Percentiles rank a stretch among this genome's conserved stretches.
Conservation (phyloP, 1,284 basidiomycete species). For the Ustilago xerochloae region DNA sequence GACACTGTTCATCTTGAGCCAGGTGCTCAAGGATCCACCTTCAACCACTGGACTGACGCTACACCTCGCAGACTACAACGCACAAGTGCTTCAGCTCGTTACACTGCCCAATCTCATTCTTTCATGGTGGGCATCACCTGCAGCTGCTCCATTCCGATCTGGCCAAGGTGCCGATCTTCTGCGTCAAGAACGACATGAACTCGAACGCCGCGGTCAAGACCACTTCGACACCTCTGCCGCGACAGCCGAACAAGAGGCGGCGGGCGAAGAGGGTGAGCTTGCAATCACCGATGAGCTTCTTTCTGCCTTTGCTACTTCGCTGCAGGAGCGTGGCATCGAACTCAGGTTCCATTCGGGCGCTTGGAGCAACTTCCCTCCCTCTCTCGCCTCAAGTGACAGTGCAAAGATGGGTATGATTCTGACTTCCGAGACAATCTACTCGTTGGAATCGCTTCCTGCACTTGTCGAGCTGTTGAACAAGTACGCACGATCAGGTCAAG, state of each 20-base stretch:
- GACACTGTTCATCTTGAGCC: slow-evolving; percentile 77
- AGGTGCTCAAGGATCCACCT: slow-evolving; percentile 71
- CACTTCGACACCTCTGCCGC: slow-evolving; percentile 32
- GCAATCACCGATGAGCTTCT: slow-evolving; percentile 72
- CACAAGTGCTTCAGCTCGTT: slow-evolving; percentile 80
- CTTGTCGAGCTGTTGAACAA: slow-evolving; percentile 73
- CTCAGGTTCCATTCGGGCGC: slow-evolving; percentile 84
- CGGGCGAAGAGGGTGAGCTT: slow-evolving; percentile 22
- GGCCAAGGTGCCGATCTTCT: slow-evolving; percentile 6
- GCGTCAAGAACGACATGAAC: slow-evolving; percentile 21
- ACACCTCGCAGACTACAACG: slow-evolving; percentile 94
- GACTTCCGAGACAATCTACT: slow-evolving; percentile 93
- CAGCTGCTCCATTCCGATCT: slow-evolving; percentile 20
- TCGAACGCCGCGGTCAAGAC: slow-evolving; percentile 38
- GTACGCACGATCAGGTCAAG: slow-evolving; percentile 11
- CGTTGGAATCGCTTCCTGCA: slow-evolving; percentile 76
- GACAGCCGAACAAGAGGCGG: background rate
- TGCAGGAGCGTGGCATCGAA: slow-evolving; percentile 73
- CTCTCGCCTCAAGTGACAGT: background rate
- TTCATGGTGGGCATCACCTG: slow-evolving; percentile 71
- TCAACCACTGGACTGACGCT: slow-evolving; percentile 71
- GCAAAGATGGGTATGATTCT: slow-evolving; percentile 75
- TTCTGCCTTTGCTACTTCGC: slow-evolving; percentile 75
- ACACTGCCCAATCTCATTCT: slow-evolving; percentile 82
- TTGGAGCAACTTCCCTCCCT: slow-evolving; percentile 72